Percentiles rank a stretch among this genome's conserved stretches.
Evolutionary conservation across 2,329 filamentous ascomycete species (phyloP).

Genomic region (Colletotrichum horii): DNA sequence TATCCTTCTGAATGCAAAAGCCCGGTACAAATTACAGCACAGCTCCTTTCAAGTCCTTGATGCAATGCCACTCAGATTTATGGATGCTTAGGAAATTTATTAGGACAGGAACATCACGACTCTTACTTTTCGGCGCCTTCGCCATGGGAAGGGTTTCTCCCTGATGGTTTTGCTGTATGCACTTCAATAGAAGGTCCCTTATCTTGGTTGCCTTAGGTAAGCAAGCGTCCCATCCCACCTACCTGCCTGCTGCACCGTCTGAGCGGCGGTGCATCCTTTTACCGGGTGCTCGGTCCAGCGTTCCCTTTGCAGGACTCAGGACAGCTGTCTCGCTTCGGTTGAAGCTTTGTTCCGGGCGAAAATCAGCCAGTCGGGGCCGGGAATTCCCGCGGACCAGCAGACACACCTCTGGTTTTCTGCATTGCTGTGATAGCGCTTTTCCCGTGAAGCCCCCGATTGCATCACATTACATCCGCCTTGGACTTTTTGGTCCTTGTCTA

Average conservation of each 20-base stretch:
- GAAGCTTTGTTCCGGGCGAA: conserved; percentile 19
- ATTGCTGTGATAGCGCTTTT: conserved; percentile 18
- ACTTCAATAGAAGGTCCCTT: not conserved
- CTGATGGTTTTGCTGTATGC: not conserved
- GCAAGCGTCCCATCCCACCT: not conserved
- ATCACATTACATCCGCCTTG: conserved; percentile 12
- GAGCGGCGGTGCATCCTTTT: not conserved
- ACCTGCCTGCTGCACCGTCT: not conserved
- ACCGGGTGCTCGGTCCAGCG: not conserved
- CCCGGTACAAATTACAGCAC: not conserved
- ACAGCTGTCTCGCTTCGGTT: conserved; percentile 13
- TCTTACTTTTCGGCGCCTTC: not conserved
- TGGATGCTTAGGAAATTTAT: not conserved
- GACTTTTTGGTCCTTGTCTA: not conserved
- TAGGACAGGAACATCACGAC: not conserved
- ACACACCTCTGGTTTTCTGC: conserved; percentile 19
- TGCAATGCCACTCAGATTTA: not conserved
- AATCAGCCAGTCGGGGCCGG: conserved; percentile 11
- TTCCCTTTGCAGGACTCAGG: not conserved
- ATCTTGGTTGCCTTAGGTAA: not conserved
- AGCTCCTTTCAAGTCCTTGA: not conserved
- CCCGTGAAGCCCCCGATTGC: conserved; percentile 15
- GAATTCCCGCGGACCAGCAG: conserved; percentile 21
- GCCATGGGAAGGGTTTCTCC: not conserved
- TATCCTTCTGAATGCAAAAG: not conserved